These are phyloP conservation scores for Psophocarpus tetragonolobus DNA, from an alignment of 306 rosid species.

Conservation along the genomic window DNA sequence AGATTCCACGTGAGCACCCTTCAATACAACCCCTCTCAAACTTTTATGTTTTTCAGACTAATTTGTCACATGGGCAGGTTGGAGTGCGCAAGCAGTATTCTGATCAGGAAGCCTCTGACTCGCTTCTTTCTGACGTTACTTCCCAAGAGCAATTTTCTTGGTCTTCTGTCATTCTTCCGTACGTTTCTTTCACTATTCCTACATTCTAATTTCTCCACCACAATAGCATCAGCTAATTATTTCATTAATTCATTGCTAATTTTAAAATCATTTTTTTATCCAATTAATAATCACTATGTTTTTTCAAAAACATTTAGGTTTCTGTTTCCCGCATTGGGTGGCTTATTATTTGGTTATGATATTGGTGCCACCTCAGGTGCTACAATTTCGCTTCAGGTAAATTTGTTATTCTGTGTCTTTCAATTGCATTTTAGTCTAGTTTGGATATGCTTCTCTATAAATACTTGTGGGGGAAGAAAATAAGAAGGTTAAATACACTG, in stretches of 20 bases:
- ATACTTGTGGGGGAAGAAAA: neutral
- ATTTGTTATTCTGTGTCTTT: constrained; percentile 21
- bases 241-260: neutral
- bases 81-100: constrained; percentile 57
- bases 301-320: constrained; percentile 64
- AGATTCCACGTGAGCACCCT: constrained; percentile 52
- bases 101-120: constrained; percentile 50
- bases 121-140: constrained; percentile 56
- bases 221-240: too few species aligned
- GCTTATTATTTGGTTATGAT: constrained; percentile 93
- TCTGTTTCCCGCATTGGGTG: constrained; percentile 94
- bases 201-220: too few species aligned
- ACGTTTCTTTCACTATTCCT: constrained; percentile 40
- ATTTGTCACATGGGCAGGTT: constrained; percentile 53
- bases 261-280: constrained; percentile 20
- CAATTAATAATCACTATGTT: constrained; percentile 17
- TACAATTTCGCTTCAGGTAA: constrained; percentile 81
- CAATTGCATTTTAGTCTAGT: neutral
- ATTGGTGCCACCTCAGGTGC: constrained; percentile 98
- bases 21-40: constrained; percentile 29
- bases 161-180: constrained; percentile 86
- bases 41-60: constrained; percentile 37
- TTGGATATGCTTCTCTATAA: neutral
- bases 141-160: constrained; percentile 64
- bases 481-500: neutral